Percentiles rank a stretch among this genome's conserved stretches.
Evolutionary conservation across 2,329 filamentous ascomycete genomes (phyloP).

Genomic region (Penicillium paneum): DNA sequence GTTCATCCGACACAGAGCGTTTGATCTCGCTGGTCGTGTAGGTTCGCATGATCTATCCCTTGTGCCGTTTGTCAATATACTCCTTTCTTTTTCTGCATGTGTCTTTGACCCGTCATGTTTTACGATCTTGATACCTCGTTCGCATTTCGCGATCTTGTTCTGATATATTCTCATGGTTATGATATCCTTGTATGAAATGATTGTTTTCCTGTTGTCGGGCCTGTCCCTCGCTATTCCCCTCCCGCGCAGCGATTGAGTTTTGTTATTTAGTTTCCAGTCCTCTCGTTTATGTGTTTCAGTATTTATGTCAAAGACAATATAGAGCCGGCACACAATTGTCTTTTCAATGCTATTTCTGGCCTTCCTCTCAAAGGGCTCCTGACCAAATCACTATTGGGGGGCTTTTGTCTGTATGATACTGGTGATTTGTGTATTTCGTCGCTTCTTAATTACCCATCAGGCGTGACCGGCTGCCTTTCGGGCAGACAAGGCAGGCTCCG

Average conservation of each 20-base stretch:
- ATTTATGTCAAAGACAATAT: not conserved
- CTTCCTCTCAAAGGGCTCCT: no score
- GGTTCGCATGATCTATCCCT: not conserved
- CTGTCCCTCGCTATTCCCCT: not conserved
- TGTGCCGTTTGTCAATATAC: not conserved
- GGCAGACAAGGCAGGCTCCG: not conserved
- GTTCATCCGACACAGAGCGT: conserved; percentile 16
- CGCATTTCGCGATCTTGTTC: conserved; percentile 4
- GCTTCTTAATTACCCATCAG: not conserved
- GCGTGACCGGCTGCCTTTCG: not conserved
- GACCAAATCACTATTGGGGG: no score
- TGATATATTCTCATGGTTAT: conserved; percentile 1
- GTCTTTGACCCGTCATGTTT: conserved; percentile 12
- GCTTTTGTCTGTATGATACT: not conserved
- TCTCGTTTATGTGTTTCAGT: not conserved
- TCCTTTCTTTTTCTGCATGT: not conserved
- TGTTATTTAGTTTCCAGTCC: not conserved
- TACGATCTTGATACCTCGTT: conserved; percentile 24
- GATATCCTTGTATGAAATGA: conserved; percentile 2
- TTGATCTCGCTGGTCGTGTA: not conserved
- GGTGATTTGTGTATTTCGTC: not conserved
- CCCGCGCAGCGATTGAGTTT: not conserved
- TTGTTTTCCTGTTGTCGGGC: not conserved
- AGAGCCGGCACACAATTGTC: not conserved
- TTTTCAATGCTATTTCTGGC: no score